Base-by-base conservation (phyloP, 768 basidiomycete genomes). In the Cyclocybe cylindracea region DNA sequence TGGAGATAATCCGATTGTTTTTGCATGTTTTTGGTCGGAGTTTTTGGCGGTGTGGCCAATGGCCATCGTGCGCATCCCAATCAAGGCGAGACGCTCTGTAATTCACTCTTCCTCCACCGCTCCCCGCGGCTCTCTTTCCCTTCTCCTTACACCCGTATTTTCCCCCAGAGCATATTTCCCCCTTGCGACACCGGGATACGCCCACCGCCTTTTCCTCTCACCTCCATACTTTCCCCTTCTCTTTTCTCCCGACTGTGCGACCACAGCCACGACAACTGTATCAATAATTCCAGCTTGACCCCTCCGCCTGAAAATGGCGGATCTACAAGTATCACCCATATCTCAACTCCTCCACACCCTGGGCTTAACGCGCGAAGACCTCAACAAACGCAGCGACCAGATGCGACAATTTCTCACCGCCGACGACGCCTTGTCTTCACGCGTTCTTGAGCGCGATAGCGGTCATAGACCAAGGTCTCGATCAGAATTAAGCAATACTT, bases 361-460 rank as follows among this genome's bases (percentile, higher is more conserved):
- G 38, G 88, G 89, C 46, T 78, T 91, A 63, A 89, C 90, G 58
- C 81, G 87, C 67, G 84, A 88, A 61, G 89, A 91, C 70, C 73
- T 91, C 50, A 66, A 75, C 59, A 77, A 80, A 64, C 86, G 82
- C 63, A 89, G 85, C 61, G 79, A 86, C 71, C 81, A 89, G 66
- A 91, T 91, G 89, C 85, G 88, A 46, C 83, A 83, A 59, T 90
- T 89, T 73, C 76, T 89, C 58, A 85, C 81, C 33, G 69, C 82
- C 31, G 78, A 84, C 62, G 72, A 73, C 61, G 63, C 70, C 46
- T 65, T 66, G 50, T 66, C 78, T 68, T 68, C 77, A 67, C 77
- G 78, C 70, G 74, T 74, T 62, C 55, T 72, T 58, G 70, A 70
- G 51, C 66, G 65, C 56, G 70, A 71, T 59, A 61, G 52, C 44